A percentile compares a stretch with the other conserved stretches of the same genome.
These are phyloP conservation scores for Strigomonas oncopelti DNA, from an alignment of 208 protist genomes.

Conservation along the genomic window DNA sequence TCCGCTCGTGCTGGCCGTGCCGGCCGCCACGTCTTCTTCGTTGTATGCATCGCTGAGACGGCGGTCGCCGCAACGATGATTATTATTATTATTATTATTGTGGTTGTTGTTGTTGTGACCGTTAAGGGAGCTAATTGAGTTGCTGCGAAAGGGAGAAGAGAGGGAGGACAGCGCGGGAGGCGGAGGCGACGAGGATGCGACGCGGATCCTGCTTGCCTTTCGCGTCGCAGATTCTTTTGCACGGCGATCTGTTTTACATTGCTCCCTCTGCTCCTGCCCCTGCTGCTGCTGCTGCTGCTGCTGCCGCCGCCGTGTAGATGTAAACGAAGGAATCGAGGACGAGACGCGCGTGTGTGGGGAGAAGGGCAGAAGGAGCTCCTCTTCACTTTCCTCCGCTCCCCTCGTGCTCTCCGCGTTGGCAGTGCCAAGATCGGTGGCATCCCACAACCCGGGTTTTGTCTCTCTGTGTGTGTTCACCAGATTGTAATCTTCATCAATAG, in stretches of 20 bases:
- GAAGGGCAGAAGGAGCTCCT: background rate
- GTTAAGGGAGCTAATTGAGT: background rate
- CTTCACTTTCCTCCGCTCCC: background rate
- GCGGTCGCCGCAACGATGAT: background rate
- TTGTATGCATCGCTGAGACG: background rate
- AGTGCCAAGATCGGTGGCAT: no score
- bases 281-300: background rate
- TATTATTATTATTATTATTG: background rate
- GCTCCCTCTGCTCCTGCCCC: no score
- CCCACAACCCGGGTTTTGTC: no score
- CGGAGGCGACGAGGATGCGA: no score
- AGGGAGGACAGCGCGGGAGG: background rate
- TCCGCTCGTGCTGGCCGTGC: no score
- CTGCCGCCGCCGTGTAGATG: no score
- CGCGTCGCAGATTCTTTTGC: no score
- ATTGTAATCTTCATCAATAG: background rate
- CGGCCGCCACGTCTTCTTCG: no score
- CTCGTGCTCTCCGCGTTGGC: background rate
- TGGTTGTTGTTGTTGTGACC: background rate
- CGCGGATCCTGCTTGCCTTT: no score
- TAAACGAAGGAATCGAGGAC: background rate
- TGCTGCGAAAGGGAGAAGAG: background rate
- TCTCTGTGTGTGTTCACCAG: background rate
- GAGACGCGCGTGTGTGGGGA: background rate
- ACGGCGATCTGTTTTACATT: no score